Evolutionary conservation across 371 early-diverging fungal species (phyloP).

Genomic region (Mortierella sp.): DNA sequence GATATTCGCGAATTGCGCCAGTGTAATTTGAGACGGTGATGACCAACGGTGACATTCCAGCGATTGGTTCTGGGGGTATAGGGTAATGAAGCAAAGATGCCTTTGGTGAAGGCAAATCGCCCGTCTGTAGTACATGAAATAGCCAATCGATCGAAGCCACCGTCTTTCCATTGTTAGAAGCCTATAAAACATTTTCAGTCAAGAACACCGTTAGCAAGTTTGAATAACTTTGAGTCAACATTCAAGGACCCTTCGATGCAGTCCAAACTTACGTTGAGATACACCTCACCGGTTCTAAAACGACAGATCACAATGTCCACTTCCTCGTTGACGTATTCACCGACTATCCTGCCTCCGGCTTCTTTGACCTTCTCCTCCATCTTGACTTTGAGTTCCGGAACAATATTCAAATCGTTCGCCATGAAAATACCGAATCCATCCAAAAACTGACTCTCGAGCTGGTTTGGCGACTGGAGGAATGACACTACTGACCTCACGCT

Average conservation of each 20-base stretch:
- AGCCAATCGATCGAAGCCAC: conserved; percentile 61
- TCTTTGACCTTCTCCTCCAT: conserved; percentile 58
- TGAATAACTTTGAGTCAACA: neutral
- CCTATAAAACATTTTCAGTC: conserved; percentile 51
- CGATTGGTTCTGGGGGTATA: conserved; percentile 22
- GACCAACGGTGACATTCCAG: conserved; percentile 50
- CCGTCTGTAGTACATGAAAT: conserved; percentile 33
- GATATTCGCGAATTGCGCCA: conserved; percentile 72
- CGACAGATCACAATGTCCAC: conserved; percentile 72
- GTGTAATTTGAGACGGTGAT: conserved; percentile 79
- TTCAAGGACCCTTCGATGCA: neutral
- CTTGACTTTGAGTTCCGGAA: conserved; percentile 29
- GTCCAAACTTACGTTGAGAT: conserved; percentile 51
- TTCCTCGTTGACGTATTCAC: conserved; percentile 44
- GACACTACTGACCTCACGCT: conserved; percentile 14
- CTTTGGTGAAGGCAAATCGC: conserved; percentile 35
- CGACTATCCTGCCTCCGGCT: conserved; percentile 65
- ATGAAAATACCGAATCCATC: conserved; percentile 20
- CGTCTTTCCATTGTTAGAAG: conserved; percentile 70
- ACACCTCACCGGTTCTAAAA: conserved; percentile 63
- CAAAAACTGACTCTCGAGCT: conserved; percentile 10
- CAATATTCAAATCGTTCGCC: conserved; percentile 28
- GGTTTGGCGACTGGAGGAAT: conserved; percentile 22
- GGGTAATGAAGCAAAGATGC: conserved; percentile 51
- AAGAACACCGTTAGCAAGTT: neutral